Evolutionary conservation across 163 green algal genomes (phyloP), one percentile per base, ranked within the genome.

Genomic region (Volvox carteri): DNA sequence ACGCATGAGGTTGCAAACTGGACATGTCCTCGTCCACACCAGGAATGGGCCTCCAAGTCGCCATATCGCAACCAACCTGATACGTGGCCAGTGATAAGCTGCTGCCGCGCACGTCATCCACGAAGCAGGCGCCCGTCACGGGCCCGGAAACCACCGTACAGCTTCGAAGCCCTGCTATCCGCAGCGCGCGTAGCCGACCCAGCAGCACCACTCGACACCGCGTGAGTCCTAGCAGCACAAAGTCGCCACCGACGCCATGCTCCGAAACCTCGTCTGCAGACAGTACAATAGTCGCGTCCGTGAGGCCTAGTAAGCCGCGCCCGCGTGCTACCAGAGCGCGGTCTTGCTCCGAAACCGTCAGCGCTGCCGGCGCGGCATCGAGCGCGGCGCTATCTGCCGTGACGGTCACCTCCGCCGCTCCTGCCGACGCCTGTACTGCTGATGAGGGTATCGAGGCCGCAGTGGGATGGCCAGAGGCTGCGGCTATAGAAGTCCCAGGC

Each of bases 161-260:
- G 77, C 89, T 76, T 9, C 30, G 23, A 62, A 97, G 90, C 8
- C 93, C 52, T 60, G 92, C 78, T 85, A 95, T 41, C 35, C 93
- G 92, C 58, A 97, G 91, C 12, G 93, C 93, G 30, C 88, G 85
- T 62, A 97, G 46, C 28, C 90, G 87, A 23, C 94, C 95, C 28
- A 94, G 75, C 30, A 97, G 86, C 72, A 92, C 94, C 30, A 97
- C 84, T 3, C 41, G 90, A 81, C 95, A 97, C 76, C 92, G 90
- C 28, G 87, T 54, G 30, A 96, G 84, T 62, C 94, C 87, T 2
- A 91, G 70, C 58, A 96, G 79, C 30, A 95, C 93, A 60, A 94
- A 95, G 41, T 93, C 92, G 19, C 84, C 84, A 25, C 67, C 83
- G 46, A 14, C 46, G 65, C 30, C 46, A 19, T 35, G 60, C 33